These are phyloP conservation scores for Podospora pseudocomata DNA, from an alignment of 495 filamentous ascomycete genomes.

Conservation along the genomic window DNA sequence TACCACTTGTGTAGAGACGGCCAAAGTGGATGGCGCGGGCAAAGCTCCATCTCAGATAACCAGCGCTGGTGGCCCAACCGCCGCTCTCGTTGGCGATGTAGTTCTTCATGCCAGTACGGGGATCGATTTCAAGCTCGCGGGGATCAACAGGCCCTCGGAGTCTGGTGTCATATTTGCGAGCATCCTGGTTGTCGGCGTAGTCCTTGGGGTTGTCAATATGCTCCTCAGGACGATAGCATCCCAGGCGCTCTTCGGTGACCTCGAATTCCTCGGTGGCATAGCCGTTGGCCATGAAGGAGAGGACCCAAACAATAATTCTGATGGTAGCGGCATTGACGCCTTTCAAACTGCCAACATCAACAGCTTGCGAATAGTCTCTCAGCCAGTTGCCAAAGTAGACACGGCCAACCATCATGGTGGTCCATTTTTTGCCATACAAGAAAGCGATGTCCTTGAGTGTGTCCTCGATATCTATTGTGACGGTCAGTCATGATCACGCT, in stretches of 20 bases:
- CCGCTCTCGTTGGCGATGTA: conserved; percentile 93
- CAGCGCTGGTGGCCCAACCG: conserved; percentile 81
- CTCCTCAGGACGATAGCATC: conserved; percentile 91
- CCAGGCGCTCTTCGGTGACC: conserved; percentile 85
- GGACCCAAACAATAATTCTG: conserved; percentile 82
- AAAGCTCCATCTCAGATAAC: conserved; percentile 84
- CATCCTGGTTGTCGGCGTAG: conserved; percentile 86
- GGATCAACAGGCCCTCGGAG: conserved; percentile 72
- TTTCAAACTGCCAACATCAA: conserved; percentile 90
- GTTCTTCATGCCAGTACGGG: conserved; percentile 92
- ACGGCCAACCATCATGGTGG: conserved; percentile 78
- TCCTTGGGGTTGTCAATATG: conserved; percentile 91
- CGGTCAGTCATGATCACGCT: background rate
- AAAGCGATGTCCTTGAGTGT: conserved; percentile 85
- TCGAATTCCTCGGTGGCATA: conserved; percentile 98
- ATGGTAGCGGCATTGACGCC: conserved; percentile 87
- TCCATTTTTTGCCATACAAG: conserved; percentile 91
- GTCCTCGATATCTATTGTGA: conserved; percentile 69
- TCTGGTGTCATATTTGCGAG: conserved; percentile 76
- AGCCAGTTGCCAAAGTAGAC: conserved; percentile 90
- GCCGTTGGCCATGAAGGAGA: conserved; percentile 88
- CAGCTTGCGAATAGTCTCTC: conserved; percentile 76
- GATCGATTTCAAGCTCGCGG: conserved; percentile 78
- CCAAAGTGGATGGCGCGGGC: conserved; percentile 84
- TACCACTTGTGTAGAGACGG: conserved; percentile 74